phyloP scores from a whole-genome alignment of 495 filamentous ascomycete species.

The Hyaloscypha variabilis region DNA sequence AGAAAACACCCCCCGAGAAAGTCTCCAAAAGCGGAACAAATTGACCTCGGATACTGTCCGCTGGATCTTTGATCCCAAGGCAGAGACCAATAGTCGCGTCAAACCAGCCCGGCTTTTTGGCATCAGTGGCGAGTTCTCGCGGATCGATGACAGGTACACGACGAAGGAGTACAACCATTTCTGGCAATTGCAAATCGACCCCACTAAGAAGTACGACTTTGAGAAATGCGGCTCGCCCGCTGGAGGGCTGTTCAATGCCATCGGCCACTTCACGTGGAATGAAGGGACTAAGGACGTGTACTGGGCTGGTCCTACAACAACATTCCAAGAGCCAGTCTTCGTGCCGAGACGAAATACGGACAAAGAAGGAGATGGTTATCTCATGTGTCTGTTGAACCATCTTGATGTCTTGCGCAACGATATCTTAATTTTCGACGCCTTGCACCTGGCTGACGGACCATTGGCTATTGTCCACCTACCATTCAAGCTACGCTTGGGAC shows the following conservation, averaged over 20 bases:
- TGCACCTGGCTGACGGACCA: conserved; percentile 44
- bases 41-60: conserved; percentile 52
- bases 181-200: conserved; percentile 54
- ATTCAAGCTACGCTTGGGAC: conserved; percentile 43
- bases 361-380: conserved; percentile 57
- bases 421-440: conserved; percentile 51
- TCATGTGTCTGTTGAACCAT: conserved; percentile 58
- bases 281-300: conserved; percentile 38
- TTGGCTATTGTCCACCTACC: conserved; percentile 49
- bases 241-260: conserved; percentile 38
- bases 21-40: conserved; percentile 25
- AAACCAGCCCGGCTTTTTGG: conserved; percentile 39
- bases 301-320: conserved; percentile 50
- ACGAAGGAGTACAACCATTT: conserved; percentile 56
- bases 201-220: conserved; percentile 48
- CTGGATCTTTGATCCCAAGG: conserved; percentile 55
- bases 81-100: conserved; percentile 40
- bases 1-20: conserved; percentile 37
- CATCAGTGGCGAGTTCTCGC: conserved; percentile 59
- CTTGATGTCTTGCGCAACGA: conserved; percentile 52
- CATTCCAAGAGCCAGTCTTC: conserved; percentile 62
- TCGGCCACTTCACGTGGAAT: conserved; percentile 24
- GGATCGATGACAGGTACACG: conserved; percentile 59
- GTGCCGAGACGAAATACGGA: conserved; percentile 48
- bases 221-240: conserved; percentile 48